Evolutionary conservation across 345 rosid genomes (phyloP).

Genomic region (Leavenworthia alabamica): DNA sequence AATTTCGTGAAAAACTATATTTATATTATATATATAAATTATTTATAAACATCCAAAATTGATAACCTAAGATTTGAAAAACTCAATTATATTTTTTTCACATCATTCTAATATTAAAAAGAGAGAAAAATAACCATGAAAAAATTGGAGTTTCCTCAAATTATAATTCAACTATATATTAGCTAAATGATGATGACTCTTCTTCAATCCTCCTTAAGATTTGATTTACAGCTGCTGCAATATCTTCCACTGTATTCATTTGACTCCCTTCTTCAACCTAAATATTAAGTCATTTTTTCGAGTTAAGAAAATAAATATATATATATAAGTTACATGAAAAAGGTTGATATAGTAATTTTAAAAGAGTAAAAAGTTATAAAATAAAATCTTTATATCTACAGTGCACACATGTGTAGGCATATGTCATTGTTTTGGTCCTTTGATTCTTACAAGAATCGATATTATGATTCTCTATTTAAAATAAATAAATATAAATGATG

Average conservation of each 20-base stretch:
- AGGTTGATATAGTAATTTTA: neutral
- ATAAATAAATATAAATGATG: constrained; percentile 18
- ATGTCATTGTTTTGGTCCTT: constrained; percentile 32
- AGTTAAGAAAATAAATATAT: neutral
- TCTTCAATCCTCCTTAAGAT: constrained; percentile 56
- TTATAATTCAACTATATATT: constrained; percentile 16
- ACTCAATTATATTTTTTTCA: too few relatives aligned
- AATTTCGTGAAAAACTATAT: too few relatives aligned
- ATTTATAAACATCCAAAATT: too few relatives aligned
- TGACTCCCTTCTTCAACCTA: constrained; percentile 88
- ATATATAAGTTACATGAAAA: neutral
- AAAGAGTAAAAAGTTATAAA: neutral
- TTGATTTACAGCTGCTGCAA: constrained; percentile 72
- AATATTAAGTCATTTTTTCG: neutral
- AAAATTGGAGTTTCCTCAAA: constrained; percentile 18
- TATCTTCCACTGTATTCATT: constrained; percentile 70
- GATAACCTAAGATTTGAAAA: too few relatives aligned
- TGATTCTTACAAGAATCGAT: constrained; percentile 26
- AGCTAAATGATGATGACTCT: constrained; percentile 42
- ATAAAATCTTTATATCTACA: constrained; percentile 20
- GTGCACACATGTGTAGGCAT: constrained; percentile 26
- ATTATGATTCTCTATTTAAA: constrained; percentile 2
- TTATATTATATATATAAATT: too few relatives aligned
- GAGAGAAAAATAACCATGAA: constrained; percentile 16
- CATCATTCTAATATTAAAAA: constrained; percentile 4